Conservation (phyloP, 163 green algal species). For the Scenedesmus sp. region DNA sequence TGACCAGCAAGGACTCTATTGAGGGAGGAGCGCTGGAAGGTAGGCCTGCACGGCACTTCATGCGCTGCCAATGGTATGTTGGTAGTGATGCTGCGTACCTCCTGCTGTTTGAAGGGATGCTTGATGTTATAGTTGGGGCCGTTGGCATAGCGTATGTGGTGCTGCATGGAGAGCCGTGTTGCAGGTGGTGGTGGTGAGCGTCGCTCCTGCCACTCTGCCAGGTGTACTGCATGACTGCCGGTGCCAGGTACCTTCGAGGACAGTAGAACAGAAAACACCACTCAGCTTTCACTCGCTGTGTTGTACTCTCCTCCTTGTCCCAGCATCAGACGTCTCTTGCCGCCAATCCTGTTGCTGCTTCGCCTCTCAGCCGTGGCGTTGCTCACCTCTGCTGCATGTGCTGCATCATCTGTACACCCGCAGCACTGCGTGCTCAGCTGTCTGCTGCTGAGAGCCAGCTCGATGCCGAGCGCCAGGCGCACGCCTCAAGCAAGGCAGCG, state of each 20-base stretch:
- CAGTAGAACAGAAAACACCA: no score
- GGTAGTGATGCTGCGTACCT: neutral
- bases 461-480: slow-evolving; percentile 76
- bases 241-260: neutral
- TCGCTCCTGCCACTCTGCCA: neutral
- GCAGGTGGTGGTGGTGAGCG: neutral
- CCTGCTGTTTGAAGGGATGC: neutral
- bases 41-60: slow-evolving; percentile 27
- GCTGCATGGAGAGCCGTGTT: neutral
- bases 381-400: neutral
- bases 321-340: no score
- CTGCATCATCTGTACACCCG: neutral
- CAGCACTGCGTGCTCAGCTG: slow-evolving; percentile 75
- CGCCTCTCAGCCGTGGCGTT: neutral
- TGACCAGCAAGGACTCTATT: slow-evolving; percentile 60
- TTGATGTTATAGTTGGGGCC: neutral
- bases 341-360: neutral
- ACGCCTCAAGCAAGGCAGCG: slow-evolving; percentile 52
- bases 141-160: neutral
- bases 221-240: neutral
- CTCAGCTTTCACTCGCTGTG: neutral
- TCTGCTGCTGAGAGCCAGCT: slow-evolving; percentile 70
- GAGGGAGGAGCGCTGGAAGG: slow-evolving; percentile 66
- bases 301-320: no score
- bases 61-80: neutral